Conservation (phyloP, 2,329 filamentous ascomycete genomes). For the Fusarium secorum region DNA sequence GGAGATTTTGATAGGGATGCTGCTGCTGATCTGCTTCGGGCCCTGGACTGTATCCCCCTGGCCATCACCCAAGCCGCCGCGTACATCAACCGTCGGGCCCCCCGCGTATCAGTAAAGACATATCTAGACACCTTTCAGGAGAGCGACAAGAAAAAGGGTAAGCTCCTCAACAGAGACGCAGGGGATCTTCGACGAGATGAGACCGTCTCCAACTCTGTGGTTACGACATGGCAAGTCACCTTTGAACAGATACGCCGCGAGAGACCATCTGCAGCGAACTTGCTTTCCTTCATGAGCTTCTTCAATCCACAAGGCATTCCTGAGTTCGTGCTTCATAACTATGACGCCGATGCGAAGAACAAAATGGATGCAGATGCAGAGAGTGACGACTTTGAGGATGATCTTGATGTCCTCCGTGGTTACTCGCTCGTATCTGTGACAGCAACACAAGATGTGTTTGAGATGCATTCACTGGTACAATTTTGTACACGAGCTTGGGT, state of each 20-base stretch:
- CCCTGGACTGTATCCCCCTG: slow-evolving; percentile 43
- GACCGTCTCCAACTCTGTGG: slow-evolving; percentile 12
- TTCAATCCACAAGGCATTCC: slow-evolving; percentile 21
- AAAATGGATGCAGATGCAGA: too few species aligned
- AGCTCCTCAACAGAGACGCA: slow-evolving; percentile 39
- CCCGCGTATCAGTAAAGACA: slow-evolving; percentile 33
- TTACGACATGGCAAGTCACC: slow-evolving; percentile 17
- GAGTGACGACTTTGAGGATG: slow-evolving; percentile 2
- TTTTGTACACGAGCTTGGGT: slow-evolving; percentile 5
- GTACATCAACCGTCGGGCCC: slow-evolving; percentile 39
- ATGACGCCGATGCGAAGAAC: not conserved
- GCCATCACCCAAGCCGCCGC: slow-evolving; percentile 43
- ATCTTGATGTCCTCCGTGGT: slow-evolving; percentile 11
- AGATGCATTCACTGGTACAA: slow-evolving; percentile 19
- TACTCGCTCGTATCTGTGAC: slow-evolving; percentile 17
- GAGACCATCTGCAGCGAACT: slow-evolving; percentile 1
- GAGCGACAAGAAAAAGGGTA: slow-evolving; percentile 40
- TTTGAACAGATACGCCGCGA: slow-evolving; percentile 20
- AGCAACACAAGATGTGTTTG: not conserved
- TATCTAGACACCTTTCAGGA: slow-evolving; percentile 46
- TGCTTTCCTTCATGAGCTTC: slow-evolving; percentile 26
- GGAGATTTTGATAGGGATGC: not conserved
- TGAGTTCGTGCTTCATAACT: not conserved
- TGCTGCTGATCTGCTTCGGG: slow-evolving; percentile 21
- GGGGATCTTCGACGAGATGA: slow-evolving; percentile 29